A percentile compares a stretch with the other conserved stretches of the same genome.
Evolutionary conservation across 208 protist genomes (phyloP).

Genomic region (Borovskyia barvae): DNA sequence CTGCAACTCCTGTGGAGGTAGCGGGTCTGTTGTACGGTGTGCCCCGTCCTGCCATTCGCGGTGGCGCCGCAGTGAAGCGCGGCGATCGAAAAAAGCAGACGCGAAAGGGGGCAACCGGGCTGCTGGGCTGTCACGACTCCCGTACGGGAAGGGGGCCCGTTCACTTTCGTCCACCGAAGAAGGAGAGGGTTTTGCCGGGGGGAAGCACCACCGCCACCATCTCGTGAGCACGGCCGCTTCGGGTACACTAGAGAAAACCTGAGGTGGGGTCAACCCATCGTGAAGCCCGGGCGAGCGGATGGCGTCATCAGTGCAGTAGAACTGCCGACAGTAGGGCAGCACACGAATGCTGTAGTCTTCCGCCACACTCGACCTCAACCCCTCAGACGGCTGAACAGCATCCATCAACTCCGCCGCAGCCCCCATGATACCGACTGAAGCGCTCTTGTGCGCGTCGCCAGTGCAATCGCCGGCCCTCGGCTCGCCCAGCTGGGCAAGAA

Average conservation of each 20-base stretch:
- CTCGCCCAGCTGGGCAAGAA: slow-evolving; percentile 13
- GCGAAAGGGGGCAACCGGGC: slow-evolving; percentile 18
- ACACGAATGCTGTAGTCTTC: slow-evolving; percentile 25
- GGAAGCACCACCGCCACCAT: too few species aligned
- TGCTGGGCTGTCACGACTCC: too few species aligned
- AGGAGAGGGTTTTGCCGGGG: too few species aligned
- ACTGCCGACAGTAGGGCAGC: slow-evolving; percentile 40
- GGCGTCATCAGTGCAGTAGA: slow-evolving; percentile 25
- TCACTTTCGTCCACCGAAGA: not conserved
- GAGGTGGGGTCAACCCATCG: too few species aligned
- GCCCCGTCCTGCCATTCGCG: slow-evolving; percentile 8
- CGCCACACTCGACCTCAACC: too few species aligned
- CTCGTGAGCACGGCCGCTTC: too few species aligned
- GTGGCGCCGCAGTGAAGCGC: slow-evolving; percentile 16
- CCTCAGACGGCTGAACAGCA: slow-evolving; percentile 18
- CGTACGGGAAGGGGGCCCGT: not conserved
- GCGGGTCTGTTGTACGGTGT: too few species aligned
- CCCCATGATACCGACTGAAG: slow-evolving; percentile 1
- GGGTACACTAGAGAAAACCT: too few species aligned
- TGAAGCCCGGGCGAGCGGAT: too few species aligned
- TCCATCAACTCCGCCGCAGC: slow-evolving; percentile 18
- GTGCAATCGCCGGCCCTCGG: too few species aligned
- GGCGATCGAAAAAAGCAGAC: slow-evolving; percentile 12
- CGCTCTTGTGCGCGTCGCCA: not conserved
- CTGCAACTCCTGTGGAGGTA: too few species aligned